Conservation (phyloP, 352 stramenopile genomes). For the Phytopythium sindhum region DNA sequence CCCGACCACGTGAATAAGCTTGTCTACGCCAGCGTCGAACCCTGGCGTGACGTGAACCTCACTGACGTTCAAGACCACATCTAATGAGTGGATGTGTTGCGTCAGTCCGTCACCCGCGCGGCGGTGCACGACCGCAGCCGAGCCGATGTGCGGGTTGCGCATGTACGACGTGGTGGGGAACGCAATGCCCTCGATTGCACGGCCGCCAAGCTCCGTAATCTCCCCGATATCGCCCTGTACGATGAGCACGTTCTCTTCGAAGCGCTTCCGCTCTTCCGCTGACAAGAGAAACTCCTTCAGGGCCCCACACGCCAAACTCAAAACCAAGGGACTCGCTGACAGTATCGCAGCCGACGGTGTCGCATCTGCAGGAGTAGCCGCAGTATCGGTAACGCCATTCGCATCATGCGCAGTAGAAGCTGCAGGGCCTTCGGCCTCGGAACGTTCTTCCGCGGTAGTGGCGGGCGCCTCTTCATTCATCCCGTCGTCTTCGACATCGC, state of each 20-base stretch:
- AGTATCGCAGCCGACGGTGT: slow-evolving; percentile 12
- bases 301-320: slow-evolving; percentile 19
- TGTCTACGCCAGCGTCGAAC: slow-evolving; percentile 46
- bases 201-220: slow-evolving; percentile 21
- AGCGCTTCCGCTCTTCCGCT: slow-evolving; percentile 29
- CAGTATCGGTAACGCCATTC: slow-evolving; percentile 2
- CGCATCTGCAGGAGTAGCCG: slow-evolving; percentile 6
- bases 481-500: background rate
- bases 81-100: slow-evolving; percentile 17
- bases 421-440: background rate
- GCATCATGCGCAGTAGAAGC: background rate
- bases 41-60: slow-evolving; percentile 37
- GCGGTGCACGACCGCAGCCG: slow-evolving; percentile 26
- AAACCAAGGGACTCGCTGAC: slow-evolving; percentile 18
- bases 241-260: slow-evolving; percentile 30
- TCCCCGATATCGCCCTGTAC: slow-evolving; percentile 38
- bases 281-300: slow-evolving; percentile 32
- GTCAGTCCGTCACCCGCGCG: slow-evolving; percentile 21
- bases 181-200: slow-evolving; percentile 28
- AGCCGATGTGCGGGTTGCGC: slow-evolving; percentile 24
- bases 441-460: no score
- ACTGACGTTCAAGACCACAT: slow-evolving; percentile 21
- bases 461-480: no score
- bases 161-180: slow-evolving; percentile 27
- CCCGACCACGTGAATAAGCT: slow-evolving; percentile 58